Conservation (phyloP, 371 early-diverging fungal species). For the Haplosporangium sp. region DNA sequence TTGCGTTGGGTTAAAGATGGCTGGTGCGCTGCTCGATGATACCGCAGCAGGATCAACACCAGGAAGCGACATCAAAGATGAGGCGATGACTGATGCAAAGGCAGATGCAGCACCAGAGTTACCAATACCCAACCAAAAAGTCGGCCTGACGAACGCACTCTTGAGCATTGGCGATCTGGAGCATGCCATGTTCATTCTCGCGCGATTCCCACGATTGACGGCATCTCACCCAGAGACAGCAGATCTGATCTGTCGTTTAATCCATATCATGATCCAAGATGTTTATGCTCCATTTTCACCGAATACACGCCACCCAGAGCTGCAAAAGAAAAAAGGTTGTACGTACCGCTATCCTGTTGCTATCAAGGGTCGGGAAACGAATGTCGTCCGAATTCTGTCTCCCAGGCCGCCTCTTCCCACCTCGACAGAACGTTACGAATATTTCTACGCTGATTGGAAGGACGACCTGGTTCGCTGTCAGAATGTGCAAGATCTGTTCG, state of each 20-base stretch:
- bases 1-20: constrained; percentile 26
- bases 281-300: constrained; percentile 62
- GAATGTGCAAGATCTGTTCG: constrained; percentile 57
- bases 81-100: constrained; percentile 20
- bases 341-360: constrained; percentile 27
- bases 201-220: constrained; percentile 66
- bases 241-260: constrained; percentile 68
- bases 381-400: constrained; percentile 14
- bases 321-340: constrained; percentile 19
- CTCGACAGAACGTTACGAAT: constrained; percentile 58
- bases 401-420: constrained; percentile 31
- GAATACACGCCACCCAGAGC: constrained; percentile 10
- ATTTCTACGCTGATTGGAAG: constrained; percentile 73
- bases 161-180: constrained; percentile 74
- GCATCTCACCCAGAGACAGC: constrained; percentile 72
- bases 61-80: constrained; percentile 8
- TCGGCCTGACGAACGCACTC: constrained; percentile 70
- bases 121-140: constrained; percentile 67
- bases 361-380: constrained; percentile 15
- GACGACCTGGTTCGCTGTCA: constrained; percentile 58
- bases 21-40: constrained; percentile 60
- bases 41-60: constrained; percentile 12
- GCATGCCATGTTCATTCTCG: constrained; percentile 64
- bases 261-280: constrained; percentile 67
- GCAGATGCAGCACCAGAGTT: constrained; percentile 5